These are phyloP conservation scores for Septoria petroselini DNA, from an alignment of 2,329 filamentous ascomycete genomes.

Conservation along the genomic window DNA sequence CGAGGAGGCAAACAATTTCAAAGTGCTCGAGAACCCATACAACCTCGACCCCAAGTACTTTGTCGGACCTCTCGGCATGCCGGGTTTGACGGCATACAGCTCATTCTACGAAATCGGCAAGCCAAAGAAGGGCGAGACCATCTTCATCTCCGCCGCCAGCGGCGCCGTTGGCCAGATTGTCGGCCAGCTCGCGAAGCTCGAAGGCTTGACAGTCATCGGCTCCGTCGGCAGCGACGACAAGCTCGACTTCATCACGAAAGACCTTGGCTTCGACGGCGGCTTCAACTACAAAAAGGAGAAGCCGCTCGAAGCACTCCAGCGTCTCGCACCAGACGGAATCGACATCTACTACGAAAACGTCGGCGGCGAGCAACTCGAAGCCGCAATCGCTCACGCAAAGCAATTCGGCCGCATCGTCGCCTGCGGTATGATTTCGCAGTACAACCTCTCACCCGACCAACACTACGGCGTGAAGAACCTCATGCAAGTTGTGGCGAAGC, in stretches of 20 bases:
- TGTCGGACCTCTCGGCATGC: slow-evolving; percentile 74
- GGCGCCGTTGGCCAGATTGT: slow-evolving; percentile 81
- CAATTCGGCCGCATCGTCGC: slow-evolving; percentile 63
- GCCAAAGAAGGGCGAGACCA: slow-evolving; percentile 74
- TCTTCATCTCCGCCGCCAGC: slow-evolving; percentile 76
- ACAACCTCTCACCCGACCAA: slow-evolving; percentile 62
- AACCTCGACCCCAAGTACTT: slow-evolving; percentile 65
- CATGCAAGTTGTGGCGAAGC: slow-evolving; percentile 62
- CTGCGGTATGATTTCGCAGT: slow-evolving; percentile 69
- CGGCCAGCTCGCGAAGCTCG: slow-evolving; percentile 77
- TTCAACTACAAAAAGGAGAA: slow-evolving; percentile 90
- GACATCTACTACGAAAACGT: slow-evolving; percentile 79
- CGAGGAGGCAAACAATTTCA: slow-evolving; percentile 43
- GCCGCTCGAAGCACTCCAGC: slow-evolving; percentile 62
- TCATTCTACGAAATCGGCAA: slow-evolving; percentile 72
- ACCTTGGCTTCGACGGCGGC: slow-evolving; percentile 67
- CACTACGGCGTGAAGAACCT: slow-evolving; percentile 66
- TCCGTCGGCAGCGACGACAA: slow-evolving; percentile 78
- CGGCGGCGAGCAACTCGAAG: slow-evolving; percentile 70
- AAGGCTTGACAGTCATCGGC: slow-evolving; percentile 75
- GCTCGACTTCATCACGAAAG: slow-evolving; percentile 67
- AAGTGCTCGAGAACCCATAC: slow-evolving; percentile 66
- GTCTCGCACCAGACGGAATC: slow-evolving; percentile 72
- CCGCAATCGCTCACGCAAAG: slow-evolving; percentile 64
- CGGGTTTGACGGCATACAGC: slow-evolving; percentile 71